Evolutionary conservation across 352 stramenopile species (phyloP).

Genomic region (Pythium utonaiense): DNA sequence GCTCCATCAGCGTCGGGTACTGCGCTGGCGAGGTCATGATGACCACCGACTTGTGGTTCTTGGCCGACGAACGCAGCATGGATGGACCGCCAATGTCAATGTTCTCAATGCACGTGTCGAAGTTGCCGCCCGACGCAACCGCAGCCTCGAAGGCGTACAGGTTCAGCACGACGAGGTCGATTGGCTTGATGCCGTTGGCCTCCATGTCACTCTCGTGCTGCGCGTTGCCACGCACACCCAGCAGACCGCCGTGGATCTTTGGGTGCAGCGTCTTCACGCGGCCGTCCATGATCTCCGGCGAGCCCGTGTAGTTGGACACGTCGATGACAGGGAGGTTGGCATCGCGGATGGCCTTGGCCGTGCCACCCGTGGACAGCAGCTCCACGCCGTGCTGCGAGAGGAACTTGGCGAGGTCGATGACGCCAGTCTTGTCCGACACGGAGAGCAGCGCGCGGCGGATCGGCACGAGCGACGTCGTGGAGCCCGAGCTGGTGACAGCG

Average conservation of each 20-base stretch:
- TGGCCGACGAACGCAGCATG: conserved; percentile 98
- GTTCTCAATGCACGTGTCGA: conserved; percentile 99
- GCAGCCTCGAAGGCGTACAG: conserved; percentile 99
- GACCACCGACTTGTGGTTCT: conserved; percentile 99
- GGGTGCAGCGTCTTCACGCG: conserved; percentile 99
- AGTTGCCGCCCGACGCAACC: conserved; percentile 89
- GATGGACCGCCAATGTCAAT: conserved; percentile 99
- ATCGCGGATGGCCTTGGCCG: conserved; percentile 94
- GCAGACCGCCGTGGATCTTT: conserved; percentile 98
- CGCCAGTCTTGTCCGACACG: conserved; percentile 98
- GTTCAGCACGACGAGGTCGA: conserved; percentile 99
- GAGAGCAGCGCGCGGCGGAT: conserved; percentile 96
- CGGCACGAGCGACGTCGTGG: conserved; percentile 79
- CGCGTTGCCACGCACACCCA: conserved; percentile 96
- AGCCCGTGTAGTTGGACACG: conserved; percentile 97
- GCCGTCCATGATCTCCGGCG: conserved; percentile 98
- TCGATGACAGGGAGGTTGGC: conserved; percentile 94
- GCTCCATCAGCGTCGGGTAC: conserved; percentile 92
- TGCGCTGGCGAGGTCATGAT: conserved; percentile 96
- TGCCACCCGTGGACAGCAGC: conserved; percentile 98
- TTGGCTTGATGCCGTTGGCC: conserved; percentile 94
- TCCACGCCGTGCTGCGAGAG: conserved; percentile 93
- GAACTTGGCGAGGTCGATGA: conserved; percentile 96
- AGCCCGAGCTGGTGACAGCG: conserved; percentile 56
- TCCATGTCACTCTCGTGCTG: conserved; percentile 97